Percentiles rank a stretch among this genome's conserved stretches.
phyloP scores from a whole-genome alignment of 2,329 filamentous ascomycete genomes.

The Microthyrium microscopicum region DNA sequence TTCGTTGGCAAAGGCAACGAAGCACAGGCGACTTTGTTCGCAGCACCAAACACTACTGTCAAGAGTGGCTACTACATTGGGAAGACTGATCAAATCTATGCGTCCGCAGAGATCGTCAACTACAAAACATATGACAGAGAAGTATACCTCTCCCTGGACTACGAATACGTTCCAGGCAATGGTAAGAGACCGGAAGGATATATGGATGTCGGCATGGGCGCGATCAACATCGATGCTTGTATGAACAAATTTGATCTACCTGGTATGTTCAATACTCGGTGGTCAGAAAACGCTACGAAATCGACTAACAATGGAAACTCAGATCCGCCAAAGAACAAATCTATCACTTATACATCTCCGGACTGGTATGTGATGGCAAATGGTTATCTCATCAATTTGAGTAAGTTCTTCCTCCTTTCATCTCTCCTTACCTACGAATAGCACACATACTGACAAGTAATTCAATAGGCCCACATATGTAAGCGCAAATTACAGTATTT shows the following conservation, averaged over 20 bases:
- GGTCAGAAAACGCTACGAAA: too few relatives aligned
- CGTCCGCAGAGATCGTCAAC: conserved; percentile 5
- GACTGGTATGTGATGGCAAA: conserved; percentile 3
- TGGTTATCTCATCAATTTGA: conserved; percentile 6
- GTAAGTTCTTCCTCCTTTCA: too few relatives aligned
- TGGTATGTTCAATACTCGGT: background rate
- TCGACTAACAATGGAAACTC: background rate
- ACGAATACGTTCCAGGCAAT: conserved; percentile 6
- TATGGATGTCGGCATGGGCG: conserved; percentile 6
- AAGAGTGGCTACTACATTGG: conserved; percentile 8
- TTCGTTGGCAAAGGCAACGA: conserved; percentile 6
- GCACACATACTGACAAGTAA: too few relatives aligned
- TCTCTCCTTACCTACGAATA: too few relatives aligned
- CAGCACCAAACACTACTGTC: background rate
- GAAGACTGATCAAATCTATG: conserved; percentile 1
- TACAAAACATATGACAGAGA: conserved; percentile 6
- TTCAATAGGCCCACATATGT: too few relatives aligned
- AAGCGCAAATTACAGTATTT: too few relatives aligned
- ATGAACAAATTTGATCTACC: background rate
- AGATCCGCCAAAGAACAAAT: conserved; percentile 4
- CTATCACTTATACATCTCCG: conserved; percentile 4
- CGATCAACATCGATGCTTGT: conserved; percentile 2
- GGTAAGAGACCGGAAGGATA: conserved; percentile 2
- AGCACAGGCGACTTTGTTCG: background rate
- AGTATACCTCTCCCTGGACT: conserved; percentile 2